Conservation (phyloP, 1,284 basidiomycete genomes). For the Tilletia caries region DNA sequence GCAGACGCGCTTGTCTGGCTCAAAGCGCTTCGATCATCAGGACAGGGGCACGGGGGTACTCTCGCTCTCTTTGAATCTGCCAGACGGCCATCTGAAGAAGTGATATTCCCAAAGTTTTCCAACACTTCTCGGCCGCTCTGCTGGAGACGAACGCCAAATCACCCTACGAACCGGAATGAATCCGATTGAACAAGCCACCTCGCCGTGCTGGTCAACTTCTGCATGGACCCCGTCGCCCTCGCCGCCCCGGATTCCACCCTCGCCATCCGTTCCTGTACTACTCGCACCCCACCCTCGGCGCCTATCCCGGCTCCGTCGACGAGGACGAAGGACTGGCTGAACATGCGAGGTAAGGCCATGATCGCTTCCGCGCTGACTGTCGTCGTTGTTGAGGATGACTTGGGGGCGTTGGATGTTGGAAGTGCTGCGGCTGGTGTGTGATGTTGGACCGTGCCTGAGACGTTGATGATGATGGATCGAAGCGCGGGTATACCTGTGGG, state of each 20-base stretch:
- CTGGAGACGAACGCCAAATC: too few relatives aligned
- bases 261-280: not conserved
- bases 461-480: not conserved
- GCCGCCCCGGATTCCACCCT: not conserved
- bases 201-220: not conserved
- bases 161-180: constrained; percentile 10
- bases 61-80: too few relatives aligned
- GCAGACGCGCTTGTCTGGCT: too few relatives aligned
- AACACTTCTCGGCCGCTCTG: too few relatives aligned
- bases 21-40: too few relatives aligned
- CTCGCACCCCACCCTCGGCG: not conserved
- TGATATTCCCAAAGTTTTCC: too few relatives aligned
- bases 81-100: too few relatives aligned
- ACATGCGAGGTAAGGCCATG: not conserved
- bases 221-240: not conserved
- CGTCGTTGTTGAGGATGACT: not conserved
- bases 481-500: not conserved
- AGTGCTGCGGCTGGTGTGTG: constrained; percentile 1
- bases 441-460: not conserved
- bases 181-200: constrained; percentile 9
- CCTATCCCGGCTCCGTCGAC: not conserved
- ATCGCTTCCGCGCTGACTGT: not conserved
- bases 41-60: too few relatives aligned
- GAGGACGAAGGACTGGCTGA: constrained; percentile 2
- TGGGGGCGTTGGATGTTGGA: not conserved